Percentiles rank a stretch among this genome's conserved stretches.
phyloP scores from a whole-genome alignment of 805 yeast species.

The Brettanomyces anomalus region DNA sequence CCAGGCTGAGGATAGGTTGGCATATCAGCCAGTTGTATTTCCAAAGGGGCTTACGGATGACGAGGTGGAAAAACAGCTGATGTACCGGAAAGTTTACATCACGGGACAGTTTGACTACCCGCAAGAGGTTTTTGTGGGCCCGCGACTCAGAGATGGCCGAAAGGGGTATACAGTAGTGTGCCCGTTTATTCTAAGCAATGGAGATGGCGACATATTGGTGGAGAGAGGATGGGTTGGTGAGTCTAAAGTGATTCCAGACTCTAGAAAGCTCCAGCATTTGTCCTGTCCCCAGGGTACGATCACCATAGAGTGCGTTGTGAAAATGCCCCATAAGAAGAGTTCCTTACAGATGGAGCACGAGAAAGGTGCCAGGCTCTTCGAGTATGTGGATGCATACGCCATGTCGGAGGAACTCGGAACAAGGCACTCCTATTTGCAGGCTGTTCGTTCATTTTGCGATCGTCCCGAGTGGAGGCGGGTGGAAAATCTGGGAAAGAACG shows the following conservation, averaged over 20 bases:
- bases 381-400: slow-evolving; percentile 70
- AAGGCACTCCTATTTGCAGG: slow-evolving; percentile 70
- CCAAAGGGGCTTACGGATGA: slow-evolving; percentile 61
- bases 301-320: slow-evolving; percentile 62
- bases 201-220: slow-evolving; percentile 69
- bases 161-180: slow-evolving; percentile 75
- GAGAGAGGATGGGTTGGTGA: slow-evolving; percentile 91
- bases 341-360: slow-evolving; percentile 62
- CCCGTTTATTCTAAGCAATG: slow-evolving; percentile 68
- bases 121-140: slow-evolving; percentile 88
- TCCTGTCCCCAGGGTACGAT: slow-evolving; percentile 69
- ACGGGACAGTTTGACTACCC: slow-evolving; percentile 76
- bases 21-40: slow-evolving; percentile 61
- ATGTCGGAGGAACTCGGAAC: slow-evolving; percentile 66
- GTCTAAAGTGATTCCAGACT: slow-evolving; percentile 48
- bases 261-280: slow-evolving; percentile 52
- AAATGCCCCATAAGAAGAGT: slow-evolving; percentile 57
- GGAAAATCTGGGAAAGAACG: not conserved
- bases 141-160: slow-evolving; percentile 63
- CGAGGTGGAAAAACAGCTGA: slow-evolving; percentile 56
- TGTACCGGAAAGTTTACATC: slow-evolving; percentile 69
- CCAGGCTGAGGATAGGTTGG: slow-evolving; percentile 71
- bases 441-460: slow-evolving; percentile 56
- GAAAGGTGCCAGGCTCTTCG: slow-evolving; percentile 58
- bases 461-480: slow-evolving; percentile 39